Evolutionary conservation across 495 filamentous ascomycete species (phyloP), one percentile per base, ranked within the genome.

Genomic region (Penicillium canariense): DNA sequence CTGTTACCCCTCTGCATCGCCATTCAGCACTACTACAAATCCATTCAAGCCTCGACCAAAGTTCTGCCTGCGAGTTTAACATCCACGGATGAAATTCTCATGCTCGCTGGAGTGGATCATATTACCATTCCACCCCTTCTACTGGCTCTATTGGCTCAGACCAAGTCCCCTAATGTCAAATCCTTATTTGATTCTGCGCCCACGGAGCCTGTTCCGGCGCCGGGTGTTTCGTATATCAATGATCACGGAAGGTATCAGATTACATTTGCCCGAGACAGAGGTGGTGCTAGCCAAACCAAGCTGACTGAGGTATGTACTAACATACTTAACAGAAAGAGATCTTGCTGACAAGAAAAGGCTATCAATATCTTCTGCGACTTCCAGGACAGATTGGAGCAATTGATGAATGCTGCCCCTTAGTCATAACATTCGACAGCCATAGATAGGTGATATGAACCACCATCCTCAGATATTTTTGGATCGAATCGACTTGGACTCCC

Each of bases 321-420:
- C 4, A 18, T 20, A 4, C 9, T 38, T 5, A 38, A 38, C 9
- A 3, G 15, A 38, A 18, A 7, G 18, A 18, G 17, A 1, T 17
- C 15, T 44, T 5, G 34, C 25, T 42, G 2, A 50, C 27, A 47
- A 2, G n/a, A 4, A 30, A 26, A 62, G 76, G 83, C 84, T 14
- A 70, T 88, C 36, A 80, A 82, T 57, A 81, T 84, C 27, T 86
- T 87, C 65, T 78, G 75, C 17, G 76, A 82, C 15, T 80, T 81
- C 71, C 83, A 87, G 58, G 71, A 80, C 34, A 74, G 68, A 46
- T 43, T 84, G 15, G 80, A 82, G 55, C 63, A 55, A 26, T 47
- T 83, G 25, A 74, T 79, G 59, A 55, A 10, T 6, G 20, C 11
- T 38, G 5, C 28, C 0, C 18, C 9, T 35, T 26, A 23, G 5